These are phyloP conservation scores for Brasenia schreberi DNA, from an alignment of 164 flowering plant genomes.

Conservation along the genomic window DNA sequence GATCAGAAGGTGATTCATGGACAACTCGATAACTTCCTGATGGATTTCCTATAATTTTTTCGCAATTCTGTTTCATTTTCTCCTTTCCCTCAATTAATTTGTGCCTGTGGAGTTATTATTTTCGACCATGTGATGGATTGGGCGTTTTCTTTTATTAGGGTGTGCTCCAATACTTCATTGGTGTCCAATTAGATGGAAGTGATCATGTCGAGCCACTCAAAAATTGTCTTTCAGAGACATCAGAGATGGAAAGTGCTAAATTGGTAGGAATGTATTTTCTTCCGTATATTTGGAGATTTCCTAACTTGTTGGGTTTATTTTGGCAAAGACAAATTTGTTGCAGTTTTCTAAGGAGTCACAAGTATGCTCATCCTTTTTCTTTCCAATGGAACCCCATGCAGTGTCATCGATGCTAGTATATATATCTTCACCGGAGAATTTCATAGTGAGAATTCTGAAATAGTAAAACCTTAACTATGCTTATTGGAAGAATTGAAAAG, in stretches of 20 bases:
- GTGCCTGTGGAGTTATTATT: not conserved
- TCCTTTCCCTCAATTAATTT: too few species aligned
- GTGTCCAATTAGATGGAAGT: constrained; percentile 98
- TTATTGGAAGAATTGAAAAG: too few species aligned
- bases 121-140: not conserved
- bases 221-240: constrained; percentile 70
- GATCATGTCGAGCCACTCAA: constrained; percentile 82
- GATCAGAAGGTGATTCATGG: constrained; percentile 63
- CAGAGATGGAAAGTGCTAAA: constrained; percentile 70
- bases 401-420: too few species aligned
- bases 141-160: constrained; percentile 34
- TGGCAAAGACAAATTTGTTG: too few species aligned
- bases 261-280: constrained; percentile 27
- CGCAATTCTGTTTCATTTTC: constrained; percentile 1
- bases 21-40: not conserved
- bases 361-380: too few species aligned
- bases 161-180: constrained; percentile 96
- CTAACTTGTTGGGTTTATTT: too few species aligned
- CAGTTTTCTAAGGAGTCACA: too few species aligned
- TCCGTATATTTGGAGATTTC: not conserved
- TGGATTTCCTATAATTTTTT: not conserved
- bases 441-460: too few species aligned
- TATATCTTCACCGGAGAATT: too few species aligned
- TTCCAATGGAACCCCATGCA: too few species aligned
- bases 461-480: too few species aligned